Evolutionary conservation across 2,329 filamentous ascomycete genomes (phyloP).

Genomic region (Cladosporium colombiae): DNA sequence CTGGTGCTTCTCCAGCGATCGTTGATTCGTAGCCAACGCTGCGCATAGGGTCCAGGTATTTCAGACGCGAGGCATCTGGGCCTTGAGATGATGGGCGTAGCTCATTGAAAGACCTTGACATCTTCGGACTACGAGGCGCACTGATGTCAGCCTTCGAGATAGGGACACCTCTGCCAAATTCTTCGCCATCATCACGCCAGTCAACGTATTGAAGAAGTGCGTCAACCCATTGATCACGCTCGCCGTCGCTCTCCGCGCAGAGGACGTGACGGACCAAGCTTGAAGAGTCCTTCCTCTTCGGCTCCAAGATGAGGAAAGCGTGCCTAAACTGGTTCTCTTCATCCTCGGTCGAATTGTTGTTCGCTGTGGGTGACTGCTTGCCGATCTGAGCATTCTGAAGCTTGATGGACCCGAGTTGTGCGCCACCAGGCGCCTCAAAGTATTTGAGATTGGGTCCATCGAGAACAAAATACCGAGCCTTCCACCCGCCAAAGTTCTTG

Average conservation of each 20-base stretch:
- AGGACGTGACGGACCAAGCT: slow-evolving; percentile 89
- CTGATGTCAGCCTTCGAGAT: slow-evolving; percentile 31
- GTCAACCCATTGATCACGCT: slow-evolving; percentile 93
- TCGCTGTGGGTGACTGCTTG: slow-evolving; percentile 69
- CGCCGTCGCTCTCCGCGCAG: slow-evolving; percentile 89
- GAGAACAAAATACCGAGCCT: slow-evolving; percentile 73
- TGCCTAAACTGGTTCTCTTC: slow-evolving; percentile 93
- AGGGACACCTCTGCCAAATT: slow-evolving; percentile 20
- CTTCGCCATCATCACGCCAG: slow-evolving; percentile 62
- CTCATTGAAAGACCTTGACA: slow-evolving; percentile 42
- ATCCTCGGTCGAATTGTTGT: slow-evolving; percentile 71
- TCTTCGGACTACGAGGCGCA: slow-evolving; percentile 33
- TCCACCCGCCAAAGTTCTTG: slow-evolving; percentile 99
- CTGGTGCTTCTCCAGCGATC: slow-evolving; percentile 58
- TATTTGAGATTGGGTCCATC: slow-evolving; percentile 78
- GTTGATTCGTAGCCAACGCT: slow-evolving; percentile 58
- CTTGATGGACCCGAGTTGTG: slow-evolving; percentile 91
- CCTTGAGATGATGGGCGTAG: slow-evolving; percentile 30
- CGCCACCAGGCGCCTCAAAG: slow-evolving; percentile 86
- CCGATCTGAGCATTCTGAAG: slow-evolving; percentile 88
- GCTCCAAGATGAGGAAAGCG: slow-evolving; percentile 91
- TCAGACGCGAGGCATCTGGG: slow-evolving; percentile 21
- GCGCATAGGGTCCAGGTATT: slow-evolving; percentile 30
- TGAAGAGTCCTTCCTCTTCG: slow-evolving; percentile 90
- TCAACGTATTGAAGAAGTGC: slow-evolving; percentile 88